Conservation (phyloP, 768 basidiomycete genomes). For the Phanerochaete sordida region DNA sequence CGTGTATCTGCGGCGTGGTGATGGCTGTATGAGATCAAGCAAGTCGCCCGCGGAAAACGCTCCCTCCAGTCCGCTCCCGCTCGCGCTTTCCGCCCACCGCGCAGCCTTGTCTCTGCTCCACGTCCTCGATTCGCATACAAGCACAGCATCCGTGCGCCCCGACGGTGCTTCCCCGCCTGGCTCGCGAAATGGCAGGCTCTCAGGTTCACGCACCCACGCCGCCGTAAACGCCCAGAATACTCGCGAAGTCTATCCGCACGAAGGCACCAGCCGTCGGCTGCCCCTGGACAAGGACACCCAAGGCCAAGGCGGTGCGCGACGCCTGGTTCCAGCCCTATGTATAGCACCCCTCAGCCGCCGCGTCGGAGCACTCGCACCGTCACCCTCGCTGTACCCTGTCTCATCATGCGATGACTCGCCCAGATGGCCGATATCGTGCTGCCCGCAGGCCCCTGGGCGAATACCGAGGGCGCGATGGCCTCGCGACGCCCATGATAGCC, state of each 20-base stretch:
- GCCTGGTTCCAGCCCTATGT: background rate
- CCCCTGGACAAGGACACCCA: too few species aligned
- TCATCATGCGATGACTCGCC: background rate
- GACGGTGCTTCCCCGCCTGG: background rate
- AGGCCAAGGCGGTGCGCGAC: too few species aligned
- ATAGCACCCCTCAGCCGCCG: background rate
- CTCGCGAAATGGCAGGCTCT: background rate
- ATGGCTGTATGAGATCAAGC: background rate
- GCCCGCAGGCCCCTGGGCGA: background rate
- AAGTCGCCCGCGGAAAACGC: background rate
- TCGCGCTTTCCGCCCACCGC: background rate
- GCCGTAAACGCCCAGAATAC: background rate
- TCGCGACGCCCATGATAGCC: background rate
- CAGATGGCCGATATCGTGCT: background rate
- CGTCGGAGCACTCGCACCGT: background rate
- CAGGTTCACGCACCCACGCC: background rate
- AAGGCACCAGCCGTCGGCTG: background rate
- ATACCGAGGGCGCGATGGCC: background rate
- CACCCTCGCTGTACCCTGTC: background rate
- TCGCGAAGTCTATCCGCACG: background rate
- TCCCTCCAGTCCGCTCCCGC: background rate
- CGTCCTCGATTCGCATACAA: background rate
- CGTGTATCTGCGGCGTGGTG: conserved; percentile 5
- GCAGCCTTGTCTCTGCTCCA: background rate
- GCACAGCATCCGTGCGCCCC: background rate